Conservation (phyloP, 2,329 filamentous ascomycete genomes). For the Beauveria asiatica region DNA sequence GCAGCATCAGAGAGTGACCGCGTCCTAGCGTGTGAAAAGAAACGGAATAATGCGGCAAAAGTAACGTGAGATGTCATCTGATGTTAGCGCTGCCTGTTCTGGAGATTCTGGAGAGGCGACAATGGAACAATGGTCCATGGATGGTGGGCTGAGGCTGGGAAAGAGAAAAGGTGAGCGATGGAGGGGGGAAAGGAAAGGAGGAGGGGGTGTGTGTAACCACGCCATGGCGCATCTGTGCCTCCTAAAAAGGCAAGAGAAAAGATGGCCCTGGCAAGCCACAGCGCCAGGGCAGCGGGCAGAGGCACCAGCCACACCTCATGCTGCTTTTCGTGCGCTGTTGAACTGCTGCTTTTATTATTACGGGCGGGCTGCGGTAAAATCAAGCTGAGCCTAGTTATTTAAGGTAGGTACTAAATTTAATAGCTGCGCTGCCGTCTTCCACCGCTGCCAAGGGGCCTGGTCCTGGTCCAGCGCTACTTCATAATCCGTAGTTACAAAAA, state of each 20-base stretch:
- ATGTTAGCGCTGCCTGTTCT: neutral
- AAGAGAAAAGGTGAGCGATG: neutral
- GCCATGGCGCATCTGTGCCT: neutral
- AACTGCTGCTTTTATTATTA: slow-evolving; percentile 10
- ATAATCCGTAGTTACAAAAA: too few species aligned
- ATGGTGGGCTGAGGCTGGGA: neutral
- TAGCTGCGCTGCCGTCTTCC: neutral
- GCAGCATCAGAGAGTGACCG: neutral
- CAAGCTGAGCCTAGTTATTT: neutral
- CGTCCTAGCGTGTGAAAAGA: neutral
- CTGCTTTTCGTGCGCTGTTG: neutral
- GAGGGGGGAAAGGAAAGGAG: neutral
- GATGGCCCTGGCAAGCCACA: slow-evolving; percentile 6
- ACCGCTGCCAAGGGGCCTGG: neutral
- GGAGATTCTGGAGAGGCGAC: neutral
- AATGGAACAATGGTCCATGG: slow-evolving; percentile 3
- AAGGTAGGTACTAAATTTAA: too few species aligned
- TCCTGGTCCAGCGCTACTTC: neutral
- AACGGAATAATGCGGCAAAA: neutral
- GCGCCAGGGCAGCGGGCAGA: neutral
- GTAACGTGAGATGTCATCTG: neutral
- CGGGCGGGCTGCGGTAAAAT: too few species aligned
- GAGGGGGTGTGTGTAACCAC: neutral
- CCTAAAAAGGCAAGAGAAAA: slow-evolving; percentile 8
- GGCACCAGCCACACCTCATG: slow-evolving; percentile 9